A percentile compares a stretch with the other conserved stretches of the same genome.
phyloP scores from a whole-genome alignment of 2,329 filamentous ascomycete species.

The Colletotrichum sp. region DNA sequence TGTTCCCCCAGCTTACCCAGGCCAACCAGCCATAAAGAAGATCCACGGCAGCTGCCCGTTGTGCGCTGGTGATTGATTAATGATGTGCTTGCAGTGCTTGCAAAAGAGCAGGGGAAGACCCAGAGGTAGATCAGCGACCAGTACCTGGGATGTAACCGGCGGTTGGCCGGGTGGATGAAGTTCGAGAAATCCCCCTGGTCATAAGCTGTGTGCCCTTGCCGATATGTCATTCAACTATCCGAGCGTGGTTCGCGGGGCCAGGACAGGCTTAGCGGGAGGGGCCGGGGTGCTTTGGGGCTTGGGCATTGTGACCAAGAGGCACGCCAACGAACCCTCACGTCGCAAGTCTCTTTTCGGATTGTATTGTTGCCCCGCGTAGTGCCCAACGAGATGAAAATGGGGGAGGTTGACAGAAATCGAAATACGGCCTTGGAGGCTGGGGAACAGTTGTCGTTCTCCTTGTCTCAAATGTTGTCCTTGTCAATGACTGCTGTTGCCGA shows the following conservation, averaged over 20 bases:
- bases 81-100: slow-evolving; percentile 3
- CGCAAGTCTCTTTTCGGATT: background rate
- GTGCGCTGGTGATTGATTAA: slow-evolving; percentile 12
- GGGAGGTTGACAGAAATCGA: background rate
- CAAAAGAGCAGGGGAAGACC: background rate
- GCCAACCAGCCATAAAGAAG: background rate
- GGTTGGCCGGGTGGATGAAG: background rate
- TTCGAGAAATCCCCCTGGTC: background rate
- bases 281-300: background rate
- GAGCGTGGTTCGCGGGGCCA: background rate
- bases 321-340: background rate
- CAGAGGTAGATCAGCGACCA: background rate
- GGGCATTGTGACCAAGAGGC: background rate
- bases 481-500: background rate
- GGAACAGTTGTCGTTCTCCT: background rate
- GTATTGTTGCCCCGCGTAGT: background rate
- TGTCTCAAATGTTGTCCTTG: background rate
- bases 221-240: slow-evolving; percentile 1
- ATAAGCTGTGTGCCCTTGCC: background rate
- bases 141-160: background rate
- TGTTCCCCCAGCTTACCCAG: background rate
- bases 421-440: background rate
- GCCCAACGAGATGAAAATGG: background rate
- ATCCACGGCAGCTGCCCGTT: background rate
- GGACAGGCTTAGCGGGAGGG: background rate